Conservation (phyloP, 1,284 basidiomycete species). For the Papiliotrema terrestris region DNA sequence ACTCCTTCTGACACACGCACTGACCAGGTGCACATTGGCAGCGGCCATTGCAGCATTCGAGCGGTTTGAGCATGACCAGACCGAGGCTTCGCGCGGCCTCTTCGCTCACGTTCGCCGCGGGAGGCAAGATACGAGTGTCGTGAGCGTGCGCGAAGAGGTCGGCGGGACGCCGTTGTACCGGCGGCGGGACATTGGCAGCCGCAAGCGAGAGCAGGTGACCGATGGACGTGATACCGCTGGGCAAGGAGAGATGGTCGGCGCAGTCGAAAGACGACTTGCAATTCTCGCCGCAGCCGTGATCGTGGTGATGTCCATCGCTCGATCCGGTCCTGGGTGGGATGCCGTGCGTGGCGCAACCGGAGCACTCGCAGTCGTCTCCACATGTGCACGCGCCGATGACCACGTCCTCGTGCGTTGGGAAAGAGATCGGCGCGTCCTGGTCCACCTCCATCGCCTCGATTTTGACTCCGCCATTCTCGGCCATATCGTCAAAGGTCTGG, state of each 20-base stretch:
- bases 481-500: constrained; percentile 35
- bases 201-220: constrained; percentile 45
- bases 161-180: constrained; percentile 9
- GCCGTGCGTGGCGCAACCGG: constrained; percentile 45
- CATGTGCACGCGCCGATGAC: constrained; percentile 47
- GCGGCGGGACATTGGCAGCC: constrained; percentile 40
- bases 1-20: constrained; percentile 47
- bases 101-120: constrained; percentile 29
- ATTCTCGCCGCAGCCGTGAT: constrained; percentile 29
- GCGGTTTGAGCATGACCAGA: constrained; percentile 42
- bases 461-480: constrained; percentile 32
- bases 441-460: constrained; percentile 34
- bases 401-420: constrained; percentile 43
- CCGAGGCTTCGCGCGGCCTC: constrained; percentile 40
- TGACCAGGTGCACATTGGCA: constrained; percentile 47
- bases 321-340: neutral
- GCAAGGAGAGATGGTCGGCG: constrained; percentile 38
- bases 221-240: constrained; percentile 44
- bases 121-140: constrained; percentile 41
- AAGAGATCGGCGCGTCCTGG: constrained; percentile 30
- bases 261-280: constrained; percentile 45
- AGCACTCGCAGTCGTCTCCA: constrained; percentile 47
- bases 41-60: constrained; percentile 49
- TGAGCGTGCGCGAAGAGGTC: constrained; percentile 34
- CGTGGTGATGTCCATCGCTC: constrained; percentile 12